Percentiles rank a stretch among this genome's conserved stretches.
Evolutionary conservation across 495 filamentous ascomycete species (phyloP).

Genomic region (Lophiostoma macrostomum): DNA sequence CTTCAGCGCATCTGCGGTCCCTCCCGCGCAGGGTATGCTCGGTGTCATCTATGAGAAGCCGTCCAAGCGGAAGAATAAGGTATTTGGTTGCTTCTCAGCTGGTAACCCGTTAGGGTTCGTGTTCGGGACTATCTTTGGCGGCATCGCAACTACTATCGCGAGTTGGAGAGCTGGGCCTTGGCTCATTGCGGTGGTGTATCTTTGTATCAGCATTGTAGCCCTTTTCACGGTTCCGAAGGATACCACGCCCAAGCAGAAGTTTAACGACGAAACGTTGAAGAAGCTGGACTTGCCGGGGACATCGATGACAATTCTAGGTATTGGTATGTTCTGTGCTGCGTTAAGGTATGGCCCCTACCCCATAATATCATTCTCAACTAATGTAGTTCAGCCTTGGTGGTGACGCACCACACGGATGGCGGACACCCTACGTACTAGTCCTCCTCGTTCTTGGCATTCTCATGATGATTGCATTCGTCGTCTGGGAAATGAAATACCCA

Average conservation of each 20-base stretch:
- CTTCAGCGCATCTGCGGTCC: conserved; percentile 60
- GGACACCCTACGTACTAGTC: conserved; percentile 42
- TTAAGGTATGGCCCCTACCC: conserved; percentile 53
- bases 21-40: conserved; percentile 64
- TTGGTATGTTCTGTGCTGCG: conserved; percentile 62
- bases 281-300: conserved; percentile 66
- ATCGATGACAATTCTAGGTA: conserved; percentile 58
- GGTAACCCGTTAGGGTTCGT: conserved; percentile 71
- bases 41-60: conserved; percentile 63
- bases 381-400: conserved; percentile 50
- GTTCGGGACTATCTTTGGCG: conserved; percentile 62
- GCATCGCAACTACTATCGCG: conserved; percentile 63
- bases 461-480: conserved; percentile 38
- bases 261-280: conserved; percentile 51
- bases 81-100: conserved; percentile 65
- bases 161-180: conserved; percentile 68
- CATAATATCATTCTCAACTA: background rate
- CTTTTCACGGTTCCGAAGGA: conserved; percentile 65
- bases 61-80: conserved; percentile 61
- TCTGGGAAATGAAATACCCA: conserved; percentile 42
- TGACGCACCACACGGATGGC: conserved; percentile 47
- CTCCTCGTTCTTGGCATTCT: conserved; percentile 40
- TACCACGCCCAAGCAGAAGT: conserved; percentile 45
- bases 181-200: conserved; percentile 60
- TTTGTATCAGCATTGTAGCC: conserved; percentile 56